A percentile compares a stretch with the other conserved stretches of the same genome.
These are phyloP conservation scores for Colletotrichum somersetense DNA, from an alignment of 2,329 filamentous ascomycete species.

Conservation along the genomic window DNA sequence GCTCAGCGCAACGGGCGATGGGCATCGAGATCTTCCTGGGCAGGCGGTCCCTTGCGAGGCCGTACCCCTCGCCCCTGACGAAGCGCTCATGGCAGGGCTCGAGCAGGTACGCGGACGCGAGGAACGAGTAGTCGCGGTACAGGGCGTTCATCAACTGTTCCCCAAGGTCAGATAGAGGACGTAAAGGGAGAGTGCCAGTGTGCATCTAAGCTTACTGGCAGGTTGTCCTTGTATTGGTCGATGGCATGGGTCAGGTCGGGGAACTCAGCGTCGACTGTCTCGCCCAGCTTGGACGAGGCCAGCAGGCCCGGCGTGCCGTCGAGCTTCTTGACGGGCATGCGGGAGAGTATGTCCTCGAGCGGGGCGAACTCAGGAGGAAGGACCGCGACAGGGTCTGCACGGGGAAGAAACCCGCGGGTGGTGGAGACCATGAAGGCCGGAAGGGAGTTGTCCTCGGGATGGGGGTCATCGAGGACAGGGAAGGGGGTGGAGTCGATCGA, in stretches of 20 bases:
- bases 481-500: constrained; percentile 60
- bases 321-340: constrained; percentile 82
- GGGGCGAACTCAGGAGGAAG: constrained; percentile 81
- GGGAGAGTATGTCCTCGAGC: constrained; percentile 78
- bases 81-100: constrained; percentile 89
- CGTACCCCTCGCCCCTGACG: constrained; percentile 79
- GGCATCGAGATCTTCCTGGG: constrained; percentile 83
- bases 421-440: constrained; percentile 86
- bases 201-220: constrained; percentile 59
- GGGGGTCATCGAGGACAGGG: constrained; percentile 72
- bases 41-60: constrained; percentile 79
- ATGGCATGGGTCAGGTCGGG: constrained; percentile 81
- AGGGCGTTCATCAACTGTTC: constrained; percentile 78
- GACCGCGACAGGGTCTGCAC: constrained; percentile 69
- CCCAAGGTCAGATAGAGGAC: neutral
- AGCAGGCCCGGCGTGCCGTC: constrained; percentile 83
- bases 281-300: constrained; percentile 79
- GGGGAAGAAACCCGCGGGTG: constrained; percentile 79
- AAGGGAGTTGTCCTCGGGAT: constrained; percentile 71
- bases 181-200: neutral
- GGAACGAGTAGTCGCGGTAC: constrained; percentile 92
- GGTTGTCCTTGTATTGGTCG: constrained; percentile 78
- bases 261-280: constrained; percentile 78
- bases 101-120: constrained; percentile 89
- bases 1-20: constrained; percentile 84